Conservation (phyloP, 169 alveolate genomes). For the Eimeria zaria region DNA sequence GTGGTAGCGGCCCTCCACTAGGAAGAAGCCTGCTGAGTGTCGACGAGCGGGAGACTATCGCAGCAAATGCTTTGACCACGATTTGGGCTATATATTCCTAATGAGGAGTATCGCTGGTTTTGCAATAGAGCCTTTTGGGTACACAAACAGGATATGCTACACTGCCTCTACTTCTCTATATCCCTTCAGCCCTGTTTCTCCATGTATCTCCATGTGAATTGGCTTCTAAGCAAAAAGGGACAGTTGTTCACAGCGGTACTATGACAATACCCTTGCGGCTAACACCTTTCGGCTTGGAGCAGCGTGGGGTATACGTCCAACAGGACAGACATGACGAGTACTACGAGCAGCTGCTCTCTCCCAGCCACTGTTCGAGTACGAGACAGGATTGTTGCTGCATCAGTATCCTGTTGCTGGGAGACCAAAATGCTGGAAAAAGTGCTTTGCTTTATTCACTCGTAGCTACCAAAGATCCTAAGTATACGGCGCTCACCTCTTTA, state of each 20-base stretch:
- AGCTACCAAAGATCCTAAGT: slow-evolving; percentile 29
- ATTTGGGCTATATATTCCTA: background rate
- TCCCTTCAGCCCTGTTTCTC: background rate
- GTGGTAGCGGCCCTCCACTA: background rate
- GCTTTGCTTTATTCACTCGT: slow-evolving; percentile 76
- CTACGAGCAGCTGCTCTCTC: slow-evolving; percentile 33
- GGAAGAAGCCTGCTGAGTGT: background rate
- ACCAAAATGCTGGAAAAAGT: slow-evolving; percentile 85
- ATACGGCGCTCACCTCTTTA: slow-evolving; percentile 63
- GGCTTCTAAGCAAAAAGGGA: background rate
- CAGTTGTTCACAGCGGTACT: background rate
- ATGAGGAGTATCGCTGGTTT: background rate
- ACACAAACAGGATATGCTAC: background rate
- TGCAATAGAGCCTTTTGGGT: background rate
- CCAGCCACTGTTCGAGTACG: background rate
- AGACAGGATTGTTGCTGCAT: slow-evolving; percentile 19
- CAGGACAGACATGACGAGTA: slow-evolving; percentile 49
- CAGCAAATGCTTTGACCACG: background rate
- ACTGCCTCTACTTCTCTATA: background rate
- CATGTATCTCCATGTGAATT: background rate
- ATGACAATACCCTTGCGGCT: slow-evolving; percentile 25
- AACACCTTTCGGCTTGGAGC: slow-evolving; percentile 84
- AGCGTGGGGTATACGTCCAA: slow-evolving; percentile 58
- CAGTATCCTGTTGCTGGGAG: slow-evolving; percentile 77
- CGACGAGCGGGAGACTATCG: background rate